These are phyloP conservation scores for Oryza punctata DNA, from an alignment of 176 grass and related monocot genomes.

Conservation along the genomic window DNA sequence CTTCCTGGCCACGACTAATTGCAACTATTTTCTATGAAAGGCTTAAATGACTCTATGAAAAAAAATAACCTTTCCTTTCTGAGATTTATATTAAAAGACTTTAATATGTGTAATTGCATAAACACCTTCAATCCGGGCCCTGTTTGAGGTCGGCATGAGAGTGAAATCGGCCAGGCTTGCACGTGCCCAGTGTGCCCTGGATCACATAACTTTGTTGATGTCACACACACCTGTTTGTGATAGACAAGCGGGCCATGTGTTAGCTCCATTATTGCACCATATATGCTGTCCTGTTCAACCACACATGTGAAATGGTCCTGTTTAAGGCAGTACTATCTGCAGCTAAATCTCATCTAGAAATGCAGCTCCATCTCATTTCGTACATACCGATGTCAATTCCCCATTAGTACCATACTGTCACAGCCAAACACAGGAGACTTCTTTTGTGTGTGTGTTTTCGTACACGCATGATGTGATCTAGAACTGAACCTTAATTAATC, in stretches of 20 bases:
- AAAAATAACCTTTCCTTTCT: too few species aligned
- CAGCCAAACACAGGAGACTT: neutral
- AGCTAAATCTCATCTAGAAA: neutral
- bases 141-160: neutral
- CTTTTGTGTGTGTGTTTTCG: neutral
- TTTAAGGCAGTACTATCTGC: neutral
- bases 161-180: neutral
- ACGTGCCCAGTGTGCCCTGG: neutral
- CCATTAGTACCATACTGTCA: neutral
- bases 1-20: too few species aligned
- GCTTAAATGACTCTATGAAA: too few species aligned
- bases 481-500: neutral
- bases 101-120: neutral
- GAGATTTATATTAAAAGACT: too few species aligned
- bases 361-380: neutral
- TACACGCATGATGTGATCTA: neutral
- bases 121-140: neutral
- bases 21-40: too few species aligned
- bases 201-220: constrained; percentile 1
- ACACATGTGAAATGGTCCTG: neutral
- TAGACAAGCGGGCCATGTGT: neutral
- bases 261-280: neutral
- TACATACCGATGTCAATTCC: neutral
- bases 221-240: neutral
- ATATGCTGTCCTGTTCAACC: neutral